Evolutionary conservation across 108 stramenopile species (phyloP), one percentile per base, ranked within the genome.

Genomic region (Discostella stelligeroides): DNA sequence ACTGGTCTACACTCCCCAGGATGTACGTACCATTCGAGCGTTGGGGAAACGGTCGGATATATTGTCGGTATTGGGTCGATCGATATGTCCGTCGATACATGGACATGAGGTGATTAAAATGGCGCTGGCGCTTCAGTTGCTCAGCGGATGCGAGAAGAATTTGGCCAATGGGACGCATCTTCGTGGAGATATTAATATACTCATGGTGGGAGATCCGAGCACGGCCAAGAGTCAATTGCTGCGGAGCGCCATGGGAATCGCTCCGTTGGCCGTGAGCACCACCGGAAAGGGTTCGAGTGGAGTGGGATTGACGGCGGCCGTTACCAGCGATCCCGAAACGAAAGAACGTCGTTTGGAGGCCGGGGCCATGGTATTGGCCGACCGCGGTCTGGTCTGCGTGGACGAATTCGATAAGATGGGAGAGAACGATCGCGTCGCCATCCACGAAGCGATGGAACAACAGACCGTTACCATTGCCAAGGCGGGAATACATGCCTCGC

Each of bases 371-470:
- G 99, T 99, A 5, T 79, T 99, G 40, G 99, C 99, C 4, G 99
- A 99, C 69, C 73, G 99, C 0, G 99, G 99, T 17, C 58, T 98
- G 18, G 99, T 99, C 10, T 99, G 99, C 73, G 98, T 99, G 10
- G 99, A 99, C 80, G 99, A 99, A 67, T 93, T 95, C 65, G 90
- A 95, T 66, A 92, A 94, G 57, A 95, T 97, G 97, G 85, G 89
- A 25, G 94, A 96, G 62, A 84, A 82, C 37, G 95, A 97, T 82
- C 91, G 97, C 20, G 98, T 98, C 13, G 98, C 98, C 11, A 98
- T 99, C 55, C 98, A 98, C 85, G 98, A 99, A 81, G 99, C 98
- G 0, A 99, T 99, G 99, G 99, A 99, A 85, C 99, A 99, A 71
- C 99, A 99, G 75, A 99, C 99, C 25, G 99, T 99, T 0, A 99